A percentile compares a stretch with the other conserved stretches of the same genome.
These are phyloP conservation scores for Lanmaoa pseudosensibilis DNA, from an alignment of 768 basidiomycete genomes.

Conservation along the genomic window DNA sequence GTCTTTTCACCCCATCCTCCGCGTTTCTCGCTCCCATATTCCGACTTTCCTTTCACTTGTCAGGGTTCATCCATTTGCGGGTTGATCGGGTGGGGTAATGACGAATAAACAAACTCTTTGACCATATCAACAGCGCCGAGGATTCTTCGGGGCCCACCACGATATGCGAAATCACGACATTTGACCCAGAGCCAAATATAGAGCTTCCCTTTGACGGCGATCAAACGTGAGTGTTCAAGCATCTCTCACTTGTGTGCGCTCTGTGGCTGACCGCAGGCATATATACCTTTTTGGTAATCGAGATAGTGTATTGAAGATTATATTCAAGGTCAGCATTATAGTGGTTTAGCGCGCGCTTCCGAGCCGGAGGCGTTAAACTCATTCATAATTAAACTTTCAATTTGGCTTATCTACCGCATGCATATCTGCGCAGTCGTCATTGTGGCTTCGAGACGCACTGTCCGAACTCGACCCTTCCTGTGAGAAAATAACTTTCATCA, in stretches of 20 bases:
- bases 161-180: conserved; percentile 83
- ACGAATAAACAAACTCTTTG: neutral
- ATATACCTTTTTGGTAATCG: neutral
- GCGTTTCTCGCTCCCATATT: neutral
- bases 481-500: conserved; percentile 80
- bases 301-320: conserved; percentile 71
- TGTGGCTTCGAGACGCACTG: conserved; percentile 91
- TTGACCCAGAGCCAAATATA: conserved; percentile 77
- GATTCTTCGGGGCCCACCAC: conserved; percentile 81
- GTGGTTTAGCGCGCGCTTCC: neutral
- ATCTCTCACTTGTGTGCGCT: neutral
- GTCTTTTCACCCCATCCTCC: neutral
- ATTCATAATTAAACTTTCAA: neutral
- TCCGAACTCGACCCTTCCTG: conserved; percentile 89
- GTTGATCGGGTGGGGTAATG: conserved; percentile 3
- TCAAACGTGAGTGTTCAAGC: conserved; percentile 46
- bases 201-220: conserved; percentile 77
- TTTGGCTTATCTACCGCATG: neutral
- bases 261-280: conserved; percentile 9
- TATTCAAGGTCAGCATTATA: conserved; percentile 64
- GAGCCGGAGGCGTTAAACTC: neutral
- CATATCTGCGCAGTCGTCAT: conserved; percentile 58
- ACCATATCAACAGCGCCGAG: conserved; percentile 53
- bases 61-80: conserved; percentile 1
- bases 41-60: neutral